phyloP scores from a whole-genome alignment of 2,329 filamentous ascomycete species.

The Ophiostoma populinum region DNA sequence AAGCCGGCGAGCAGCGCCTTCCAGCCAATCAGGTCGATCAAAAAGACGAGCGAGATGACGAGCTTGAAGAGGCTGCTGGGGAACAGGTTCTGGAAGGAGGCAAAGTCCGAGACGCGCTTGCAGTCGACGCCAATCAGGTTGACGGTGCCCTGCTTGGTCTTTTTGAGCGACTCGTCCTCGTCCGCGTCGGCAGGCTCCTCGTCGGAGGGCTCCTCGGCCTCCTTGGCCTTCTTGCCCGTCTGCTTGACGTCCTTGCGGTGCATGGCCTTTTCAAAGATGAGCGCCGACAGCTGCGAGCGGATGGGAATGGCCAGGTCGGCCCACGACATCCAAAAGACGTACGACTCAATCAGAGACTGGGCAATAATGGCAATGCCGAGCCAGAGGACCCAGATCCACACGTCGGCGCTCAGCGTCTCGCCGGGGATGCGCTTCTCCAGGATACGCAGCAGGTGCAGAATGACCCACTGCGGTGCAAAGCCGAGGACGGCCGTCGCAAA shows the following conservation, averaged over 20 bases:
- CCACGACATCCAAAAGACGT: slow-evolving; percentile 49
- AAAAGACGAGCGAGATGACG: slow-evolving; percentile 45
- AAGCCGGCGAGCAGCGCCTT: slow-evolving; percentile 49
- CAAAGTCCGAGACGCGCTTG: slow-evolving; percentile 51
- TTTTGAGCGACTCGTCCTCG: slow-evolving; percentile 26
- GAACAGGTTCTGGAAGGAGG: slow-evolving; percentile 48
- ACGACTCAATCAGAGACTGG: slow-evolving; percentile 44
- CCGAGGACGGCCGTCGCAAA: slow-evolving; percentile 37
- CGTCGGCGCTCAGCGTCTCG: slow-evolving; percentile 28
- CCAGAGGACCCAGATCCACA: slow-evolving; percentile 51
- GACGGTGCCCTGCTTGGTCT: slow-evolving; percentile 51
- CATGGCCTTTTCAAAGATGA: slow-evolving; percentile 64
- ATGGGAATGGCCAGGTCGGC: slow-evolving; percentile 47
- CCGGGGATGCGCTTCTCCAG: slow-evolving; percentile 38
- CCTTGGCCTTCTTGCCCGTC: slow-evolving; percentile 28
- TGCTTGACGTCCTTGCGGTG: slow-evolving; percentile 61
- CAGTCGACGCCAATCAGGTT: slow-evolving; percentile 67
- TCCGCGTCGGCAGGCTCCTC: slow-evolving; percentile 14
- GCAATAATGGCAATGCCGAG: slow-evolving; percentile 43
- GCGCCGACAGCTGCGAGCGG: slow-evolving; percentile 49
- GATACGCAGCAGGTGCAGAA: slow-evolving; percentile 45
- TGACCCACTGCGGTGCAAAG: slow-evolving; percentile 53
- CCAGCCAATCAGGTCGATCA: slow-evolving; percentile 57
- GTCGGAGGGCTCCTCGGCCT: slow-evolving; percentile 15
- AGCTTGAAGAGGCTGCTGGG: slow-evolving; percentile 45